These are phyloP conservation scores for Dictyostelium intermedium DNA, from an alignment of 78 protist genomes.

Conservation along the genomic window DNA sequence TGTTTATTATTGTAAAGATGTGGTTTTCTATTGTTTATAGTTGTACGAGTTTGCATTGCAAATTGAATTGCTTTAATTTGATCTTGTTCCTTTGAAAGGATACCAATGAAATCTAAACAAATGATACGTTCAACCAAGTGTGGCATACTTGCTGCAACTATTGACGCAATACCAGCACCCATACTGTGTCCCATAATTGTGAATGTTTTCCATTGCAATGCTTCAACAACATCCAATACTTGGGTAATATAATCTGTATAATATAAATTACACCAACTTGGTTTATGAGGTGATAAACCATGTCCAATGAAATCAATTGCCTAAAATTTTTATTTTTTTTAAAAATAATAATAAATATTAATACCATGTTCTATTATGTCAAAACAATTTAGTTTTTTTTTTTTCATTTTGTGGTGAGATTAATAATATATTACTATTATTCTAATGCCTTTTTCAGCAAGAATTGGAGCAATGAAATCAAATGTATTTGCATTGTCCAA, in stretches of 20 bases:
- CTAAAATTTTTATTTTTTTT: too few relatives aligned
- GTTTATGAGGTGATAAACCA: conserved; percentile 55
- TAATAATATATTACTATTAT: background rate
- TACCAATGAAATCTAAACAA: conserved; percentile 68
- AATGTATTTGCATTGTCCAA: conserved; percentile 62
- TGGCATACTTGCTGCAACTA: conserved; percentile 56
- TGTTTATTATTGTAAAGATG: conserved; percentile 24
- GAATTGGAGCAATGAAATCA: conserved; percentile 44
- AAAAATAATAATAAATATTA: background rate
- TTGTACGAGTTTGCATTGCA: conserved; percentile 41
- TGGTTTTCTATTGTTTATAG: conserved; percentile 33
- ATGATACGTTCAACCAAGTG: conserved; percentile 43
- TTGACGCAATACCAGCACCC: conserved; percentile 22
- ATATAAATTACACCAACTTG: conserved; percentile 55
- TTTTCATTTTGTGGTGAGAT: too few relatives aligned
- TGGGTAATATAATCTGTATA: conserved; percentile 72
- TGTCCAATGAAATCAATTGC: conserved; percentile 30
- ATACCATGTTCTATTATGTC: background rate
- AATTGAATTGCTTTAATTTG: conserved; percentile 43
- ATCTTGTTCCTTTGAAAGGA: conserved; percentile 37
- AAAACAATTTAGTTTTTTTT: background rate
- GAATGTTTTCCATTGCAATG: conserved; percentile 55
- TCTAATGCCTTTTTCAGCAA: conserved; percentile 26
- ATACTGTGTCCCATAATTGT: conserved; percentile 18
- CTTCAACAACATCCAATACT: conserved; percentile 59